phyloP scores from a whole-genome alignment of 345 rosid species.

The Clausena lansium region DNA sequence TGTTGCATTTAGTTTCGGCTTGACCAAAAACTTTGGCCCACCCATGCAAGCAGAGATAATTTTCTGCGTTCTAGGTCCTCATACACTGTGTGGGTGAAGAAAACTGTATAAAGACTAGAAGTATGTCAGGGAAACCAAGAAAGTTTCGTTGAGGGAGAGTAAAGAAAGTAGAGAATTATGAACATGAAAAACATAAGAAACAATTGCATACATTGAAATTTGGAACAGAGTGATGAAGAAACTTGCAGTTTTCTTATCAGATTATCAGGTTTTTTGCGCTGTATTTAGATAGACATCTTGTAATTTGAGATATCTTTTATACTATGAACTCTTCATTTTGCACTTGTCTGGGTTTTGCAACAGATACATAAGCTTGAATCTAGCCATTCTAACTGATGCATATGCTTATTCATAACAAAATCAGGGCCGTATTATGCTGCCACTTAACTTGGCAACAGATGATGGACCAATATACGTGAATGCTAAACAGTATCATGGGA shows the following conservation, averaged over 20 bases:
- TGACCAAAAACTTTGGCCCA: neutral
- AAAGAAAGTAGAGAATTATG: neutral
- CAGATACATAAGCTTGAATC: neutral
- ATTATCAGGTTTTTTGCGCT: neutral
- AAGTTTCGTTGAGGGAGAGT: neutral
- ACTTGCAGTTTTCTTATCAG: neutral
- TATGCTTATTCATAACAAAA: conserved; percentile 7
- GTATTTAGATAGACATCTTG: neutral
- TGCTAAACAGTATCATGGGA: conserved; percentile 95
- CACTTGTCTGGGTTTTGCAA: neutral
- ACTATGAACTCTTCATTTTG: neutral
- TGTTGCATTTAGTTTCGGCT: neutral
- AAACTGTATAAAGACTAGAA: neutral
- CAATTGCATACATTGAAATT: neutral
- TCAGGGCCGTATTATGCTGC: conserved; percentile 84
- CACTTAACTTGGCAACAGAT: conserved; percentile 62
- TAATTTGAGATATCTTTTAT: neutral
- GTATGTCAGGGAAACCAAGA: neutral
- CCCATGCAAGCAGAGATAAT: neutral
- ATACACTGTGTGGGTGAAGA: neutral
- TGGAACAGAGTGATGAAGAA: neutral
- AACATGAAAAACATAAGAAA: neutral
- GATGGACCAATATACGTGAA: conserved; percentile 88
- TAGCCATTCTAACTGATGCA: neutral
- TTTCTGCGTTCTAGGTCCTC: too few relatives aligned